Evolutionary conservation across 2,329 filamentous ascomycete species (phyloP).

Genomic region (Leptographium lundbergii): DNA sequence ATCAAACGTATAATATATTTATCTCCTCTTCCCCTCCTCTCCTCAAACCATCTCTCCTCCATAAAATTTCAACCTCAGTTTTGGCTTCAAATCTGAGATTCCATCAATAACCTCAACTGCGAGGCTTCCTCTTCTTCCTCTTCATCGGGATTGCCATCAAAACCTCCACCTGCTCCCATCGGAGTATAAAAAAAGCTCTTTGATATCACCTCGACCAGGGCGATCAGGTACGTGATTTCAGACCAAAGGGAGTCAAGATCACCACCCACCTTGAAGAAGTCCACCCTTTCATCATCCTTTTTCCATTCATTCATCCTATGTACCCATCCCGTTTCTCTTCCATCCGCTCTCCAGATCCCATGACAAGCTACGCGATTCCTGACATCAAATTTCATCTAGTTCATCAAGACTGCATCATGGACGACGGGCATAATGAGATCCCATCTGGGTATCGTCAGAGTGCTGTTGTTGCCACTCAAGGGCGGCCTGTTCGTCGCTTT

Average conservation of each 20-base stretch:
- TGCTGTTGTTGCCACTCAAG: neutral
- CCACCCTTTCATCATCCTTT: neutral
- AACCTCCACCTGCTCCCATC: neutral
- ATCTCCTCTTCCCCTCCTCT: neutral
- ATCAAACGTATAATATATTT: neutral
- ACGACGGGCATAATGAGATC: neutral
- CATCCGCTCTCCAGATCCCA: neutral
- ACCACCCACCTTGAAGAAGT: neutral
- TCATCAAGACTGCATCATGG: neutral
- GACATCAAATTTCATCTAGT: neutral
- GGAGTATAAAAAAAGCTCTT: neutral
- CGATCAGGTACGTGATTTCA: neutral
- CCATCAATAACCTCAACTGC: neutral
- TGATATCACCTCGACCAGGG: neutral
- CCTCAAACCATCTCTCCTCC: neutral
- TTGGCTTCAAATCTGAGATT: neutral
- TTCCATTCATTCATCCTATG: neutral
- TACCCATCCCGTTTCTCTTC: neutral
- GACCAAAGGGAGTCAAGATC: neutral
- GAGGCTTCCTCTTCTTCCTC: neutral
- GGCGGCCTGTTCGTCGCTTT: neutral
- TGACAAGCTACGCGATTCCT: neutral
- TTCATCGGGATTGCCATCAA: neutral
- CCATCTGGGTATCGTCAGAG: neutral
- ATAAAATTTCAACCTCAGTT: neutral